Base-by-base conservation (phyloP, 495 filamentous ascomycete genomes). In the Halenospora varia region DNA sequence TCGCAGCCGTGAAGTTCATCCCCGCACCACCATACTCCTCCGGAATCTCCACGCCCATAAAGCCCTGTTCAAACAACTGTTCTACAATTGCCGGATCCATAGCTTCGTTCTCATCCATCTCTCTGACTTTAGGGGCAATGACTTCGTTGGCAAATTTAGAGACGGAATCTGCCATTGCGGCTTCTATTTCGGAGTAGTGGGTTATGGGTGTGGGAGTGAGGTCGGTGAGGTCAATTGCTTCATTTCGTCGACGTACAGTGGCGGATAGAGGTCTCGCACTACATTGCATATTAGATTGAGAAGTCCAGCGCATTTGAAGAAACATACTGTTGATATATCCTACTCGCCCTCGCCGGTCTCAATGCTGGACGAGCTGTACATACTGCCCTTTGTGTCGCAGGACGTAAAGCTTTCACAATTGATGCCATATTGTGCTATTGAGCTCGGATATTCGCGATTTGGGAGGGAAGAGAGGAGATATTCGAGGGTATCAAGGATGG, bases 1-100 rank as follows among this genome's bases (percentile, higher is more conserved):
- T 96, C 10, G 90, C 94, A 0, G 92, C 74, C 4, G 95, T 97
- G 73, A 99, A 99, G 80, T 97, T 96, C 94, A 97, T 97, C 47
- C 91, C 94, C 2, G 94, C 87, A 15, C 94, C 94, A 53, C 94
- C 94, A 67, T 87, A 97, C 69, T 97, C 92, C 72, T 99, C 95
- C 23, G 92, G 93, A 20, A 99, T 91, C 75, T 99, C 94, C 53
- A 99, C 82, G 51, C 94, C 88, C 94, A 99, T 99, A 10, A 99
- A 69, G 2, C 94, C 94, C 72, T 97, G 93, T 75, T 97, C 94
- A 66, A 99, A 99, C 25, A 96, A 80, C 71, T 92, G 87, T 73
- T 96, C 91, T 15, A 99, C 86, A 24, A 99, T 69, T 2, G 80
- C 69, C 0, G 87, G 82, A 73, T 99, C 95, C 94, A 99, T 99